Conservation (phyloP, 2,329 filamentous ascomycete species). For the Fusarium subtropicale region DNA sequence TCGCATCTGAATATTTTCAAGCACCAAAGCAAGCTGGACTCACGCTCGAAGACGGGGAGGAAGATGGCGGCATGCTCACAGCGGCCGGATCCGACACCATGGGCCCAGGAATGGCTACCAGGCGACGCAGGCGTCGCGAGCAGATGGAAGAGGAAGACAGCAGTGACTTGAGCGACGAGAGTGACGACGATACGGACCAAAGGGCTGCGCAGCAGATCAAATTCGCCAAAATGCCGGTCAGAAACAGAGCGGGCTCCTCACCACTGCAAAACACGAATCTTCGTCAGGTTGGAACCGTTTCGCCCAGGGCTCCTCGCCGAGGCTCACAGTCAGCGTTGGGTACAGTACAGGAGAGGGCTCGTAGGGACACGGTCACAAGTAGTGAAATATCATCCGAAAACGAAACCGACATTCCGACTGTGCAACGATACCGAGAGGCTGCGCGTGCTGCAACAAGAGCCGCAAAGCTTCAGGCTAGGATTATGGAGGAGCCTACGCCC, state of each 20-base stretch:
- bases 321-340: constrained; percentile 79
- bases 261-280: constrained; percentile 77
- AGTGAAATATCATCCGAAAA: constrained; percentile 88
- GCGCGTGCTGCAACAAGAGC: constrained; percentile 65
- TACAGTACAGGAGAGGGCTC: constrained; percentile 74
- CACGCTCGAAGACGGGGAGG: constrained; percentile 76
- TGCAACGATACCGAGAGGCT: constrained; percentile 72
- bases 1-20: constrained; percentile 87
- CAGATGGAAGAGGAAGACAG: constrained; percentile 88
- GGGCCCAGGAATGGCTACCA: constrained; percentile 74
- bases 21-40: constrained; percentile 72
- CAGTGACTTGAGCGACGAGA: constrained; percentile 86
- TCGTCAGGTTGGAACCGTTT: constrained; percentile 63
- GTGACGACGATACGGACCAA: constrained; percentile 80
- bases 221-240: constrained; percentile 94
- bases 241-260: constrained; percentile 87
- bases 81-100: constrained; percentile 75
- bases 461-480: constrained; percentile 54
- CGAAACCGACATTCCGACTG: constrained; percentile 76
- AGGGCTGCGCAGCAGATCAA: constrained; percentile 90
- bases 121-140: constrained; percentile 74
- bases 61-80: constrained; percentile 78
- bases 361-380: constrained; percentile 82
- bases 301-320: constrained; percentile 65
- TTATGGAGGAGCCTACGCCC: constrained; percentile 53